Conservation (phyloP, 140 eudicot species). For the Stevia rebaudiana region DNA sequence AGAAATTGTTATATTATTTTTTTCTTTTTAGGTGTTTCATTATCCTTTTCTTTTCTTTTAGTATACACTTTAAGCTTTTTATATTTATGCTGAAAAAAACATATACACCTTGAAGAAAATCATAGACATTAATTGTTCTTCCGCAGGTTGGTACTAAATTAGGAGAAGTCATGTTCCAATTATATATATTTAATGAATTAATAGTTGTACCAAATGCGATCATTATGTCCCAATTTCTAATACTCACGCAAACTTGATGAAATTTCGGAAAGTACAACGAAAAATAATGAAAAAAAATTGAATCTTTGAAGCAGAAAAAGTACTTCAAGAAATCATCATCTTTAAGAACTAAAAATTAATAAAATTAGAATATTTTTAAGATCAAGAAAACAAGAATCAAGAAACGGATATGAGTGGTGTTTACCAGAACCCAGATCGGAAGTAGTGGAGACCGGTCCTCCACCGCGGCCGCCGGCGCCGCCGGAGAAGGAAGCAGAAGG, state of each 20-base stretch:
- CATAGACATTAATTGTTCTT: neutral
- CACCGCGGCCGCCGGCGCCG: constrained; percentile 38
- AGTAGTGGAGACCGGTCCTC: constrained; percentile 60
- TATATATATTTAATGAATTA: constrained; percentile 19
- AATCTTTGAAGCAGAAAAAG: neutral
- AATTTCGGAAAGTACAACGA: neutral
- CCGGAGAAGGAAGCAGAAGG: constrained; percentile 52
- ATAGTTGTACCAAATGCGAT: constrained; percentile 19
- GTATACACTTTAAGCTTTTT: too few species aligned
- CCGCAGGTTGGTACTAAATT: constrained; percentile 8
- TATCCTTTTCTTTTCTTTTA: too few species aligned
- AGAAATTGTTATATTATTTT: neutral
- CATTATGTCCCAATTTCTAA: constrained; percentile 4
- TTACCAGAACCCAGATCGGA: constrained; percentile 94
- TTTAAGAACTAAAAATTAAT: neutral
- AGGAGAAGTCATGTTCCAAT: constrained; percentile 15
- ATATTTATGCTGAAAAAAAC: too few species aligned
- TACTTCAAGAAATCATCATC: neutral
- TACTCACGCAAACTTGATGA: constrained; percentile 11
- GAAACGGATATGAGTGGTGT: neutral
- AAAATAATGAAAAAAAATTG: neutral
- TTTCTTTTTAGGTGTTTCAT: too few species aligned
- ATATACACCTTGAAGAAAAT: constrained; percentile 25
- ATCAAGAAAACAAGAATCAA: neutral
- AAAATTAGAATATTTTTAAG: constrained; percentile 6